A percentile compares a stretch with the other conserved stretches of the same genome.
These are phyloP conservation scores for Didymella keratinophila DNA, from an alignment of 2,329 filamentous ascomycete genomes.

Conservation along the genomic window DNA sequence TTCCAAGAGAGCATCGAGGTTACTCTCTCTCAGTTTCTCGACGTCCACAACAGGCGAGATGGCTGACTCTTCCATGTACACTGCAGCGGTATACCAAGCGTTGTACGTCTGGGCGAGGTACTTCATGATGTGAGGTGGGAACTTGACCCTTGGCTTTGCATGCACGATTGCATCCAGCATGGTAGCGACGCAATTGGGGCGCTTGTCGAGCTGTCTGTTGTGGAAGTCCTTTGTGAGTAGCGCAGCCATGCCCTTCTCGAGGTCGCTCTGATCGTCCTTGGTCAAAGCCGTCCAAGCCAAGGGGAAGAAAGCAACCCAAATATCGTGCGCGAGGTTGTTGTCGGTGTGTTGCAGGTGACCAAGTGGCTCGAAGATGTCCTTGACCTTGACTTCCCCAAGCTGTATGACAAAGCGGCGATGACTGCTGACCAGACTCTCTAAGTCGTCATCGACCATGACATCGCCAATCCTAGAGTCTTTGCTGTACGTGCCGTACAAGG, in stretches of 20 bases:
- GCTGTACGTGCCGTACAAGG: slow-evolving; percentile 75
- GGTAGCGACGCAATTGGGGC: slow-evolving; percentile 94
- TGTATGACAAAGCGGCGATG: slow-evolving; percentile 87
- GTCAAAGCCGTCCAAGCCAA: slow-evolving; percentile 90
- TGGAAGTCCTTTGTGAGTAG: slow-evolving; percentile 96
- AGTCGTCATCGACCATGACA: slow-evolving; percentile 80
- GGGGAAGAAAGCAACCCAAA: slow-evolving; percentile 92
- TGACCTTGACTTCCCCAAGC: slow-evolving; percentile 83
- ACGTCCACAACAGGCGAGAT: slow-evolving; percentile 87
- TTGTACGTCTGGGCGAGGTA: slow-evolving; percentile 94
- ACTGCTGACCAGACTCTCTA: slow-evolving; percentile 78
- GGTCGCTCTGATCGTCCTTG: slow-evolving; percentile 86
- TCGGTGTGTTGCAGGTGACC: slow-evolving; percentile 93
- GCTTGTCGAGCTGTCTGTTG: slow-evolving; percentile 88
- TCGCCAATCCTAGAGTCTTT: slow-evolving; percentile 70
- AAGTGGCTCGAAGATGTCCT: slow-evolving; percentile 88
- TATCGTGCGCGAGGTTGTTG: slow-evolving; percentile 78
- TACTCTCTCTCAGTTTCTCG: slow-evolving; percentile 85
- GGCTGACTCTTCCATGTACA: slow-evolving; percentile 87
- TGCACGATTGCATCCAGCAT: slow-evolving; percentile 87
- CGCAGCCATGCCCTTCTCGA: slow-evolving; percentile 89
- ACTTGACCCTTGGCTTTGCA: slow-evolving; percentile 85
- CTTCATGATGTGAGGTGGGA: slow-evolving; percentile 95
- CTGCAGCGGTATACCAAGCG: slow-evolving; percentile 94
- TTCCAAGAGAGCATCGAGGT: slow-evolving; percentile 93